These are phyloP conservation scores for Pestalotiopsis sp. DNA, from an alignment of 2,329 filamentous ascomycete genomes.

Conservation along the genomic window DNA sequence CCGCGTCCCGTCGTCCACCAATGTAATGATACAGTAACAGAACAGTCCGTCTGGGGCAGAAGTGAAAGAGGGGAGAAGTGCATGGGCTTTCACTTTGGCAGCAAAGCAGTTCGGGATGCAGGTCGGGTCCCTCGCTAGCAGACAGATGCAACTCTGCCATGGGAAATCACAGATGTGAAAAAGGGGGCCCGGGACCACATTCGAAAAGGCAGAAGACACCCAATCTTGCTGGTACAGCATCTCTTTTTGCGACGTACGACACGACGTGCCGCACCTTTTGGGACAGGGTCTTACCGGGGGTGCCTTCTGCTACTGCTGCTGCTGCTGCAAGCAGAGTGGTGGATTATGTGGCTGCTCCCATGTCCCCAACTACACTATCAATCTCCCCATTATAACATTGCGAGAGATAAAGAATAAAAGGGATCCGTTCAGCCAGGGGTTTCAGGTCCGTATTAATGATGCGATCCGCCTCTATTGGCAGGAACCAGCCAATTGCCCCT, in stretches of 20 bases:
- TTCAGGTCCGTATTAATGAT: not conserved
- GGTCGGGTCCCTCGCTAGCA: not conserved
- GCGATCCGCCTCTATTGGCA: not conserved
- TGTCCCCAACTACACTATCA: not conserved
- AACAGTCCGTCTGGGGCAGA: not conserved
- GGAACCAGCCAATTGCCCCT: not conserved
- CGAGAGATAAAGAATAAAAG: not conserved
- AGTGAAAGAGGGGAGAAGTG: not conserved
- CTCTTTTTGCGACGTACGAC: not conserved
- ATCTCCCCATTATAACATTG: not conserved
- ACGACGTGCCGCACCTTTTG: not conserved
- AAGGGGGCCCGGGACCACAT: not conserved
- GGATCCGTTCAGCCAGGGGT: not conserved
- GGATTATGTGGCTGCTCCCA: not conserved
- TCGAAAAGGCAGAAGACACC: not conserved
- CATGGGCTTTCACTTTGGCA: not conserved
- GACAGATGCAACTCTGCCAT: not conserved
- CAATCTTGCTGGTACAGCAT: not conserved
- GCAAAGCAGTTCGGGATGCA: not conserved
- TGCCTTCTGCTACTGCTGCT: too few relatives aligned
- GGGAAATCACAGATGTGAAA: not conserved
- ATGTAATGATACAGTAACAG: not conserved
- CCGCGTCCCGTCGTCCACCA: not conserved
- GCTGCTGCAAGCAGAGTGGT: too few relatives aligned
- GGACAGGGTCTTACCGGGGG: not conserved